Percentiles rank a stretch among this genome's conserved stretches.
These are phyloP conservation scores for Melastoma malabathricum DNA, from an alignment of 345 rosid genomes.

Conservation along the genomic window DNA sequence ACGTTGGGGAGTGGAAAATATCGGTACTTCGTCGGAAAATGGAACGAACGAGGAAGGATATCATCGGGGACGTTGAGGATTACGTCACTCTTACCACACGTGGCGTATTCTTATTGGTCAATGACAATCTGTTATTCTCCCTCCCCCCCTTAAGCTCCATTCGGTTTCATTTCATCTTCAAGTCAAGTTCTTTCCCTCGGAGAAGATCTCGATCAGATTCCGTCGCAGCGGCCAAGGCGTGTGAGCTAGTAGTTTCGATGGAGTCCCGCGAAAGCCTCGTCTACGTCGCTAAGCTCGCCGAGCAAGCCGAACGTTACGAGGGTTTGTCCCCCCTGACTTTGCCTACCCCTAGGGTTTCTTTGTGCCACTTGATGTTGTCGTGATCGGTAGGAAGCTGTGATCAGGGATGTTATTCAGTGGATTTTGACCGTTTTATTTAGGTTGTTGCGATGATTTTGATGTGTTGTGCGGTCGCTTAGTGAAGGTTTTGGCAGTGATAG, in stretches of 20 bases:
- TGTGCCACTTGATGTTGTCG: neutral
- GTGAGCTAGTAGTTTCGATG: neutral
- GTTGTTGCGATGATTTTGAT: too few relatives aligned
- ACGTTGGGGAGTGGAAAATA: neutral
- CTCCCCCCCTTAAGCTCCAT: too few relatives aligned
- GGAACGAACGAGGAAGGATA: neutral
- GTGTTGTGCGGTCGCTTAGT: too few relatives aligned
- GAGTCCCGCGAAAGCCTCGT: slow-evolving; percentile 25
- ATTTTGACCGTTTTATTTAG: too few relatives aligned
- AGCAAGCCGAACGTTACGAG: slow-evolving; percentile 43
- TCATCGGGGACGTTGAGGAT: too few relatives aligned
- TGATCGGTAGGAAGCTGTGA: neutral
- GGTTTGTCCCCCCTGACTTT: slow-evolving; percentile 10
- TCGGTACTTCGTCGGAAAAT: neutral
- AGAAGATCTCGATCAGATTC: neutral
- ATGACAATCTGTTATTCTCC: too few relatives aligned
- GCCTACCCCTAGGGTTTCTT: neutral
- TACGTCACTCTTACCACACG: too few relatives aligned
- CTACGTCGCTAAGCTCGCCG: slow-evolving; percentile 37
- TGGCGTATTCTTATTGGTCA: too few relatives aligned
- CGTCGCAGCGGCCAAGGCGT: slow-evolving; percentile 11
- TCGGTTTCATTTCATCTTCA: too few relatives aligned
- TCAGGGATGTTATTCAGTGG: too few relatives aligned
- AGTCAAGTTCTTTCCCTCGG: neutral
- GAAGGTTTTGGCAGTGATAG: too few relatives aligned